Evolutionary conservation across 352 stramenopile species (phyloP).

Genomic region (Pythium pyrilobum): DNA sequence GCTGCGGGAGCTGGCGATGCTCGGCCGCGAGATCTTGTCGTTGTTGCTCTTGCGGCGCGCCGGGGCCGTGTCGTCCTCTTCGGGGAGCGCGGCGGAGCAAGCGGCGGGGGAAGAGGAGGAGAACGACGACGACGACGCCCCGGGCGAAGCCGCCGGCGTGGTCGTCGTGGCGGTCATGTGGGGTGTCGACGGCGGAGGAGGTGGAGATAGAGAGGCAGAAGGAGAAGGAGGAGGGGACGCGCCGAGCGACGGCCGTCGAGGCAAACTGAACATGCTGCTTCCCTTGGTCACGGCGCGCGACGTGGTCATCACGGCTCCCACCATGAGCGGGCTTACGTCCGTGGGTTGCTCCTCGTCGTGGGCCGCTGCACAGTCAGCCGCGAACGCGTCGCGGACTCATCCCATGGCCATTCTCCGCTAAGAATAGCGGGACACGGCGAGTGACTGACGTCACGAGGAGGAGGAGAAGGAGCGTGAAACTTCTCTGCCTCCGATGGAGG

Average conservation of each 20-base stretch:
- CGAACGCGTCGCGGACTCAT: no score
- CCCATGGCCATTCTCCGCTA: constrained; percentile 3
- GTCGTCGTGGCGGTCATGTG: constrained; percentile 10
- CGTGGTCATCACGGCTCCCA: constrained; percentile 14
- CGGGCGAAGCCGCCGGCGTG: background rate
- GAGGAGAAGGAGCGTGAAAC: background rate
- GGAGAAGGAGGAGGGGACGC: background rate
- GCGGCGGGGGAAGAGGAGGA: background rate
- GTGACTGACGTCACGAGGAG: background rate
- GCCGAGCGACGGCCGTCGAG: constrained; percentile 17
- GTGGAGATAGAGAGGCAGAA: background rate
- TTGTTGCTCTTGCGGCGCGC: constrained; percentile 20
- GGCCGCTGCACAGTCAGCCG: no score
- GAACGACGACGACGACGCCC: background rate
- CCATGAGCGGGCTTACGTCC: constrained; percentile 2
- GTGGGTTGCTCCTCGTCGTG: background rate
- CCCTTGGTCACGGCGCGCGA: constrained; percentile 17
- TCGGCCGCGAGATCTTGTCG: constrained; percentile 7
- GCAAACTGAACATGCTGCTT: constrained; percentile 23
- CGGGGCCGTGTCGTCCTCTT: background rate
- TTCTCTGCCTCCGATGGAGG: background rate
- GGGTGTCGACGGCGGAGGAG: background rate
- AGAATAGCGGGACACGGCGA: constrained; percentile 1
- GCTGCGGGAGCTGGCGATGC: background rate
- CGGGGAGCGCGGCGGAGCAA: no score